These are phyloP conservation scores for Pythium pyrilobum DNA, from an alignment of 352 stramenopile species.

Conservation along the genomic window DNA sequence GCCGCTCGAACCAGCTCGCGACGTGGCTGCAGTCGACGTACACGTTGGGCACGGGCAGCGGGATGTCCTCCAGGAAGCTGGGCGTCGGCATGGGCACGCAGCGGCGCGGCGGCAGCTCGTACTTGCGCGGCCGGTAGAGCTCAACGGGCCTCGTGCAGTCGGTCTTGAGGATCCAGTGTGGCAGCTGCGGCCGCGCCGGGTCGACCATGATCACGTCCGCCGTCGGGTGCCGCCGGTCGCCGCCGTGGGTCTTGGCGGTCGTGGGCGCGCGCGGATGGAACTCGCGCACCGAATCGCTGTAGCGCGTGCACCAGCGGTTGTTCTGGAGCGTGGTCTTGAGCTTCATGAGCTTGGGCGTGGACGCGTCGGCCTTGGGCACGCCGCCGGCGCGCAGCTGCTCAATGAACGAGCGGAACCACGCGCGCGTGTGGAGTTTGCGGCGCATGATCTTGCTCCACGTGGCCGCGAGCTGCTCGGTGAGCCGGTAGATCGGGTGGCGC, in stretches of 20 bases:
- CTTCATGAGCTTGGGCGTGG: constrained; percentile 60
- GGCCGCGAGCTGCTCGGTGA: constrained; percentile 36
- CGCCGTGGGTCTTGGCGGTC: constrained; percentile 67
- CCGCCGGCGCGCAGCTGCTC: constrained; percentile 73
- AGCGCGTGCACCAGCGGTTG: constrained; percentile 54
- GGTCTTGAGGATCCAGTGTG: constrained; percentile 62
- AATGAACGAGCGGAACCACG: constrained; percentile 89
- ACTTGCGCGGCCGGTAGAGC: constrained; percentile 80
- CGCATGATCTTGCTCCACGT: constrained; percentile 88
- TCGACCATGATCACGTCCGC: constrained; percentile 59
- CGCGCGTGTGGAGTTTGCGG: constrained; percentile 73
- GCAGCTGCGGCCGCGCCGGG: constrained; percentile 43
- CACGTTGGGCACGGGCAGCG: constrained; percentile 62
- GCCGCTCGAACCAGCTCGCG: constrained; percentile 62
- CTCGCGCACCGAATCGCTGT: constrained; percentile 48
- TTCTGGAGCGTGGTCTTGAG: constrained; percentile 84
- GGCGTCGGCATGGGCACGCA: constrained; percentile 87
- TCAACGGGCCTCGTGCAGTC: constrained; percentile 54
- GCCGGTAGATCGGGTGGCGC: constrained; percentile 90
- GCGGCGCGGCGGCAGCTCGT: constrained; percentile 70
- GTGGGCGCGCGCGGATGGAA: constrained; percentile 74
- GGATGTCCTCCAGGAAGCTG: constrained; percentile 66
- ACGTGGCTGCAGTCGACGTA: constrained; percentile 58
- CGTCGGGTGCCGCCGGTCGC: constrained; percentile 19
- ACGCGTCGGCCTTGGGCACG: constrained; percentile 37